Evolutionary conservation across 495 filamentous ascomycete species (phyloP), one percentile per base, ranked within the genome.

Genomic region (Staphylotrichum tortipilum): DNA sequence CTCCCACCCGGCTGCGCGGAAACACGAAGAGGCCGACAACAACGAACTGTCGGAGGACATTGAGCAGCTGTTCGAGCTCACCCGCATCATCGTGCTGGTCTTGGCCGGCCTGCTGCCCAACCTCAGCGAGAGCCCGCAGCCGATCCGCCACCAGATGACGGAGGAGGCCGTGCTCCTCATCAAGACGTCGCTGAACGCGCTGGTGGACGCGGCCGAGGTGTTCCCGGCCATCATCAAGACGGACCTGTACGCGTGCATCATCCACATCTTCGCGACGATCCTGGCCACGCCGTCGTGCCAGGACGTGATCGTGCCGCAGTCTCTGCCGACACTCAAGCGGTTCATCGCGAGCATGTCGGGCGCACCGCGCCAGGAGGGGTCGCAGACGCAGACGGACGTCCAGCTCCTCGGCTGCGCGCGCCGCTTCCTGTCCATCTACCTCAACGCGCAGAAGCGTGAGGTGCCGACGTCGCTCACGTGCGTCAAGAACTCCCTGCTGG

Each of bases 201-300:
- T 99, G 2, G 92, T 96, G 0, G 88, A 96, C 56, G 88, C 91
- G 1, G 88, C 94, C 7, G 86, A 90, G 40, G 88, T 96, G 14
- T 99, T 99, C 68, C 92, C 92, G 0, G 82, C 86, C 0, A 87
- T 99, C 55, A 99, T 99, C 69, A 89, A 89, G 64, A 89, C 89
- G 41, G 92, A 99, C 64, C 78, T 99, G 9, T 88, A 99, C 63
- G 91, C 92, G 37, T 95, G 90, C 61, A 95, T 97, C 56, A 75
- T 97, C 29, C 91, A 99, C 67, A 94, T 97, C 21, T 97, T 97
- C 63, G 84, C 84, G 35, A 95, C 87, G 4, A 94, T 96, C 41
- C 82, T 99, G 5, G 84, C 85, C 12, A 95, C 88, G 0, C 81
- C 85, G 2, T 73, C 83, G 22, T 96, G 90, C 60, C 94, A 97